Evolutionary conservation across 1,284 basidiomycete species (phyloP), one percentile per base, ranked within the genome.

Genomic region (Ustilago cynodontis): DNA sequence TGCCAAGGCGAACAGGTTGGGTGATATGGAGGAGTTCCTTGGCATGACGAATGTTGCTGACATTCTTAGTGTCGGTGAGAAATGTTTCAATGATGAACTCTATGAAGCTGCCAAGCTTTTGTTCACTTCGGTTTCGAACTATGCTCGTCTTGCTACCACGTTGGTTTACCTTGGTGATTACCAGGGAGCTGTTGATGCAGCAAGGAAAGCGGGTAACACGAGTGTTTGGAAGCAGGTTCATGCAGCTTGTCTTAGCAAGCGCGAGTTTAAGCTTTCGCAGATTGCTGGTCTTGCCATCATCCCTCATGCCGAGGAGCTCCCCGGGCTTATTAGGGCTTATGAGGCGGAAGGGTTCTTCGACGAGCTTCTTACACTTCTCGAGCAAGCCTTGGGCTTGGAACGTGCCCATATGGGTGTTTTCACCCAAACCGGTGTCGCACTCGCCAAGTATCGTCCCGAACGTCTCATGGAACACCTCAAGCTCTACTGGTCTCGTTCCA

Each of bases 141-240:
- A 95, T 93, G 97, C 97, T 49, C 91, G 97, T 71, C 89, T 99
- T 68, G 97, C 97, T 2, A 99, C 97, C 1, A 99, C 97, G 9
- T 91, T 98, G 82, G 98, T 99, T 86, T 99, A 99, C 88, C 90
- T 99, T 56, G 94, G 94, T 63, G 96, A 99, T 88, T 98, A 98
- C 87, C 96, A 98, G 87, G 91, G 93, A 59, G 97, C 97, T 20
- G 97, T 99, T 20, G 97, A 99, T 87, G 97, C 96, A 75, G 97
- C 97, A 20, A 90, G 97, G 75, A 99, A 99, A 87, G 97, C 97
- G 20, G 97, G 97, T 33, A 99, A 99, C 86, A 99, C 97, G 11
- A 93, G 93, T 87, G 97, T 99, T n/a, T 99, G 97, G 97, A 98
- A 98, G 88, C 97, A 99, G 87, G 97, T 99, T 68, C 96, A 99